Evolutionary conservation across 176 grass and related monocot species (phyloP), one percentile per base, ranked within the genome.

Genomic region (Phragmites australis): DNA sequence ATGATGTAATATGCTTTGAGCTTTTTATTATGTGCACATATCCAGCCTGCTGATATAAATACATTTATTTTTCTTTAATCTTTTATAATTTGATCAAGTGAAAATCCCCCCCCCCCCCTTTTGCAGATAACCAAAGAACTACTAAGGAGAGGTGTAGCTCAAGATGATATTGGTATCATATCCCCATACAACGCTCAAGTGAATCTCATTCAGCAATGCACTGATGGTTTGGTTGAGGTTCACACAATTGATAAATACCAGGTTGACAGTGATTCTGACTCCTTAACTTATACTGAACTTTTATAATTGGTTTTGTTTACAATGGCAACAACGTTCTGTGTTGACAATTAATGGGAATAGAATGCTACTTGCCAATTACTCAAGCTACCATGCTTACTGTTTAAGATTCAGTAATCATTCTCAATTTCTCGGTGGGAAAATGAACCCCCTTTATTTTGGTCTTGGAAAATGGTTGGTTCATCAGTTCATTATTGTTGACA

Each of bases 181-280:
- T 94, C 92, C 31, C 95, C 95, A 60, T 98, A 98, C 72, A 98
- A 98, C 56, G 89, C 95, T 65, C 95, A 98, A 83, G 95, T 76
- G 26, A 93, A 79, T 93, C 81, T 98, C 60, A 94, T 98, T 57
- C 70, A 75, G 50, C 88, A 94, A 87, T 75, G 84, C 34, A 59
- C 89, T 83, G 83, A 69, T 89, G 56, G 84, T 86, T 88, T 73
- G 62, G 86, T 94, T 76, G 95, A 98, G 89, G 90, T 98, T 80
- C 95, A 98, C 79, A 98, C 95, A 49, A 98, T 98, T 0, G 95
- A 98, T 60, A 98, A 94, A 84, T 98, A 94, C 76, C 95, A 98
- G 92, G 95, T 97, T 76, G 27, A 59, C 19, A 59, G 58, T 58
- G 66, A 27, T 63, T 80, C 43, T 37, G 2, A 52, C 2, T 51